Conservation (phyloP, 352 stramenopile species). For the Phytophthora pini region DNA sequence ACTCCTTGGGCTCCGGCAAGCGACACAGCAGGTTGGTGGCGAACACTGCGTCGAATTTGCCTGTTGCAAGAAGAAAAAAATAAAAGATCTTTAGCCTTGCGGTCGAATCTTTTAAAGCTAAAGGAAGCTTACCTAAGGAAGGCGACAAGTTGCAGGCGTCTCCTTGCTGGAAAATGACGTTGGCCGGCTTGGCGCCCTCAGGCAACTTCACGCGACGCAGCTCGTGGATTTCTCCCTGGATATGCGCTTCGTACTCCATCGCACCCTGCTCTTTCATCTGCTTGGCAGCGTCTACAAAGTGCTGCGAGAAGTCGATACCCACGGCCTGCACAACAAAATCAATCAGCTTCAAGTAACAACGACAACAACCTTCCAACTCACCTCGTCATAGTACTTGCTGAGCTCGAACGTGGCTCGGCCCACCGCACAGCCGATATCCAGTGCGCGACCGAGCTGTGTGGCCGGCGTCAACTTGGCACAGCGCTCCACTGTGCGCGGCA, state of each 20-base stretch:
- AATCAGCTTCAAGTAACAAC: constrained; percentile 1
- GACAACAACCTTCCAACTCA: constrained; percentile 14
- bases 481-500: constrained; percentile 83
- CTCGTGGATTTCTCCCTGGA: constrained; percentile 89
- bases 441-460: constrained; percentile 69
- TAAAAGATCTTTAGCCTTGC: constrained; percentile 32
- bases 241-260: constrained; percentile 86
- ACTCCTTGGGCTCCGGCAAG: constrained; percentile 92
- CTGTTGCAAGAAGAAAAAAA: constrained; percentile 24
- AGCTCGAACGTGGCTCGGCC: constrained; percentile 94
- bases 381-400: constrained; percentile 92
- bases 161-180: constrained; percentile 92
- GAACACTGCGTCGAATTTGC: constrained; percentile 95
- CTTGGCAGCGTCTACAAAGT: constrained; percentile 90
- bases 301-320: constrained; percentile 94
- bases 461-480: constrained; percentile 63
- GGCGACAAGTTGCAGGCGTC: constrained; percentile 92
- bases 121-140: constrained; percentile 70
- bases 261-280: constrained; percentile 84
- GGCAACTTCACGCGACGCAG: constrained; percentile 70
- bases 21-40: constrained; percentile 97
- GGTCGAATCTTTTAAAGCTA: constrained; percentile 37
- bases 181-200: constrained; percentile 55
- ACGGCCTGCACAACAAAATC: constrained; percentile 57
- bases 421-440: constrained; percentile 96